Evolutionary conservation across 2,329 filamentous ascomycete species (phyloP), one percentile per base, ranked within the genome.

Genomic region (Dactylonectria estremocensis): DNA sequence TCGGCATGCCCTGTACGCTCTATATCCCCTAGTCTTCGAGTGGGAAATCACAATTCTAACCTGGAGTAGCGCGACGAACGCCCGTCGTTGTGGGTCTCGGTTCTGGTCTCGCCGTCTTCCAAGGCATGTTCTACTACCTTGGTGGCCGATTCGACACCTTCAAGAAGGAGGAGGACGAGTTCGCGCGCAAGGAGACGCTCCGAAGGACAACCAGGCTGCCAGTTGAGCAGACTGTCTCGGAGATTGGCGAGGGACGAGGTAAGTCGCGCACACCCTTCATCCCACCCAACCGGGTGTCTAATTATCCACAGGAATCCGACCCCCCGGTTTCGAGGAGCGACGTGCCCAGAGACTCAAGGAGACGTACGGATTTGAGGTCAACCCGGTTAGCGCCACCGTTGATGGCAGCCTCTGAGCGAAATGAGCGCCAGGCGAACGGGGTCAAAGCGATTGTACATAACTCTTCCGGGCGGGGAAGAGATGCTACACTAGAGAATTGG

Each of bases 171-270:
- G 87, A 91, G 56, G 87, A 89, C 60, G 93, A 95, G 80, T 94
- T 92, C 69, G 91, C 91, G 76, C 88, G 90, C 80, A 95, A 95
- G 83, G 91, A 95, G 80, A 86, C 85, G 70, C 70, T 95, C 79
- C 89, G 94, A 79, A 91, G 88, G 84, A 91, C 91, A 78, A 92
- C 92, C 80, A 89, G 94, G 80, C 85, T 91, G 78, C 92, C 94
- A 28, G 85, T 89, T 24, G 92, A 94, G 79, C 92, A 97, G 85
- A 97, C 93, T 2, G 84, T 97, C 72, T 88, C 90, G 24, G 89
- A 95, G 77, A 78, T 97, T 76, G 95, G 95, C 60, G 95, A 98
- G 85, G 94, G 94, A 73, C 89, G 95, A 89, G 94, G 94, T 95
- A 88, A 77, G 85, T 75, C 66, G 59, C 59, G 68, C 69, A 72